These are phyloP conservation scores for Leccinum angustisporum DNA, from an alignment of 1,284 basidiomycete genomes.

Conservation along the genomic window DNA sequence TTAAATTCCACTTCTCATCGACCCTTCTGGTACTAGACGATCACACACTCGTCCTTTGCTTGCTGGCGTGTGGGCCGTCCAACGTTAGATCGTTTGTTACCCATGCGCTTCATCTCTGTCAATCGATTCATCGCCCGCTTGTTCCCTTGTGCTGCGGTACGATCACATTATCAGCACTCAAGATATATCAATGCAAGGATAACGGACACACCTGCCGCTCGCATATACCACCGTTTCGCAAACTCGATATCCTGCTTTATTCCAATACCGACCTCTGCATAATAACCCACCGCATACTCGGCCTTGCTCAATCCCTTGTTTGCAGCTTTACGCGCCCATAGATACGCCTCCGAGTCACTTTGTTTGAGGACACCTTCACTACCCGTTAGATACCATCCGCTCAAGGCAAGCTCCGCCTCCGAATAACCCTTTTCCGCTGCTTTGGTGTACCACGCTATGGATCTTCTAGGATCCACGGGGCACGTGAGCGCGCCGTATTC, in stretches of 20 bases:
- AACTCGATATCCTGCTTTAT: conserved; percentile 95
- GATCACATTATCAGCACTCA: conserved; percentile 11
- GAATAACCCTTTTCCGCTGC: conserved; percentile 94
- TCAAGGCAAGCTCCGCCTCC: conserved; percentile 93
- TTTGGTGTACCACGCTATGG: conserved; percentile 98
- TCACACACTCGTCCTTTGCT: conserved; percentile 88
- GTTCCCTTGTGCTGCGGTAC: conserved; percentile 80
- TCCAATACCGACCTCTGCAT: conserved; percentile 97
- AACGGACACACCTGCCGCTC: conserved; percentile 79
- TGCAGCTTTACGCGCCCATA: conserved; percentile 93
- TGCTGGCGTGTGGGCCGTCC: conserved; percentile 88
- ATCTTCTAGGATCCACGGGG: conserved; percentile 88
- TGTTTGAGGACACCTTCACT: conserved; percentile 96
- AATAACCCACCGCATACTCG: conserved; percentile 96
- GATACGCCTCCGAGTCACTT: conserved; percentile 94
- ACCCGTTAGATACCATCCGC: conserved; percentile 97
- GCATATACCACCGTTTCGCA: conserved; percentile 99
- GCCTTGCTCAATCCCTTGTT: conserved; percentile 93
- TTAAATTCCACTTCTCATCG: conserved; percentile 10
- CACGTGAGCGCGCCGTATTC: conserved; percentile 92
- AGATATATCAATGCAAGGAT: background rate
- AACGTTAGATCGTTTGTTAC: conserved; percentile 68
- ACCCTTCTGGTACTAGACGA: conserved; percentile 48
- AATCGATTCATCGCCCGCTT: conserved; percentile 93
- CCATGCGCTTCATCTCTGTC: conserved; percentile 86